Evolutionary conservation across 2,329 filamentous ascomycete species (phyloP).

Genomic region (Penicillium freii): DNA sequence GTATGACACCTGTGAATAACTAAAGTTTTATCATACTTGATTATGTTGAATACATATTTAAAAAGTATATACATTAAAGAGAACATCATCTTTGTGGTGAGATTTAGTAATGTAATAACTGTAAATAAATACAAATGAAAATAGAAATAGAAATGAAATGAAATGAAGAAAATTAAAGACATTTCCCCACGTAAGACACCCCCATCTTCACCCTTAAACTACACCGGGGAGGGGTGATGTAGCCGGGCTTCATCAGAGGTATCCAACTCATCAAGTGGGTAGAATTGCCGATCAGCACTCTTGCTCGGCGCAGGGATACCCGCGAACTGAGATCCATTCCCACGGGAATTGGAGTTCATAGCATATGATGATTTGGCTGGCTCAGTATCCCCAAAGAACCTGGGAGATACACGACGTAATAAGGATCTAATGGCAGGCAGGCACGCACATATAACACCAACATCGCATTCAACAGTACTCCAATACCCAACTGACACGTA

Average conservation of each 20-base stretch:
- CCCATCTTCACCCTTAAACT: not conserved
- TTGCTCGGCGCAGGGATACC: constrained; percentile 15
- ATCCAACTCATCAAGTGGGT: constrained; percentile 22
- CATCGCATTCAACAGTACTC: constrained; percentile 33
- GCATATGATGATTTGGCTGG: constrained; percentile 15
- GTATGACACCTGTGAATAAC: not conserved
- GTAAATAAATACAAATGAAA: not conserved
- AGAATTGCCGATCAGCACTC: constrained; percentile 18
- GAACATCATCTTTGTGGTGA: not conserved
- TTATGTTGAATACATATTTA: not conserved
- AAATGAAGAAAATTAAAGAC: not conserved
- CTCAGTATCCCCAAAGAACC: constrained; percentile 36
- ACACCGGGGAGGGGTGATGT: constrained; percentile 5
- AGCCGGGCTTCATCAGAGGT: constrained; percentile 20
- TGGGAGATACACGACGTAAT: constrained; percentile 39
- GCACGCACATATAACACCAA: constrained; percentile 34
- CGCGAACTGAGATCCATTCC: constrained; percentile 16
- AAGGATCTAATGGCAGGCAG: constrained; percentile 38
- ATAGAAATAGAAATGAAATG: not conserved
- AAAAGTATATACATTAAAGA: not conserved
- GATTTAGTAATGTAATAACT: not conserved
- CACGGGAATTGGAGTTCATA: constrained; percentile 12
- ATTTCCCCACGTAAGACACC: not conserved
- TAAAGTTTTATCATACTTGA: not conserved
- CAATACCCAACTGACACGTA: constrained; percentile 32